Conservation (phyloP, 2,329 filamentous ascomycete genomes). For the Diaporthe sp. region DNA sequence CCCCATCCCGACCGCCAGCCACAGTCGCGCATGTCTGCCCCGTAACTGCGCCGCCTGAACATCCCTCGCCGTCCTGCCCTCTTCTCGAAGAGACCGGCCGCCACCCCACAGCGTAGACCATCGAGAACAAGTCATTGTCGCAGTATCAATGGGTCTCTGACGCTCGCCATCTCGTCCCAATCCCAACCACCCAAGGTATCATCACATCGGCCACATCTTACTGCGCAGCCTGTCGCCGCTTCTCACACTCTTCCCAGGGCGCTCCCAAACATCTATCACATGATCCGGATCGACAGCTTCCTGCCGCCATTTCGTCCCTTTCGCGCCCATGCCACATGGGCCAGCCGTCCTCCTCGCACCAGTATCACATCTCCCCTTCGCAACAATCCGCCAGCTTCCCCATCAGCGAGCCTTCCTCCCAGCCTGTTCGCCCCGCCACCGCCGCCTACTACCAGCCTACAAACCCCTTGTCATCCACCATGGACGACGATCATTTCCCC, state of each 20-base stretch:
- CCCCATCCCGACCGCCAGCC: too few relatives aligned
- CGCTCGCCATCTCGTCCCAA: neutral
- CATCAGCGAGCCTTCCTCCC: conserved; percentile 64
- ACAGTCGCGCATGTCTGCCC: neutral
- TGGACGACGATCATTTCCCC: conserved; percentile 54
- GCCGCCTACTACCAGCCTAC: conserved; percentile 52
- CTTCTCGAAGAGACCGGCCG: neutral
- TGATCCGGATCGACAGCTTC: conserved; percentile 18
- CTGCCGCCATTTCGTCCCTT: conserved; percentile 35
- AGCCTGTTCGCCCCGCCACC: conserved; percentile 49
- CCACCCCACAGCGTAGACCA: neutral
- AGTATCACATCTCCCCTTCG: conserved; percentile 55
- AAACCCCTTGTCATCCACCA: conserved; percentile 46
- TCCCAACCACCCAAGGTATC: conserved; percentile 9
- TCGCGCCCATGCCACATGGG: conserved; percentile 40
- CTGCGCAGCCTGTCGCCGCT: conserved; percentile 25
- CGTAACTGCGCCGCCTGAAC: neutral
- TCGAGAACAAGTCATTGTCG: conserved; percentile 34
- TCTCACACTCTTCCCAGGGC: conserved; percentile 28
- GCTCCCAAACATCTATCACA: neutral
- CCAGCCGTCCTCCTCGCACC: too few relatives aligned
- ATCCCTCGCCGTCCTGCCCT: neutral
- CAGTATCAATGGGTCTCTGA: conserved; percentile 19
- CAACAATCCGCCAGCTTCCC: conserved; percentile 62
- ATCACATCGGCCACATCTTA: conserved; percentile 52